phyloP scores from a whole-genome alignment of 2,329 filamentous ascomycete genomes.

The Rhynchosporium agropyri region DNA sequence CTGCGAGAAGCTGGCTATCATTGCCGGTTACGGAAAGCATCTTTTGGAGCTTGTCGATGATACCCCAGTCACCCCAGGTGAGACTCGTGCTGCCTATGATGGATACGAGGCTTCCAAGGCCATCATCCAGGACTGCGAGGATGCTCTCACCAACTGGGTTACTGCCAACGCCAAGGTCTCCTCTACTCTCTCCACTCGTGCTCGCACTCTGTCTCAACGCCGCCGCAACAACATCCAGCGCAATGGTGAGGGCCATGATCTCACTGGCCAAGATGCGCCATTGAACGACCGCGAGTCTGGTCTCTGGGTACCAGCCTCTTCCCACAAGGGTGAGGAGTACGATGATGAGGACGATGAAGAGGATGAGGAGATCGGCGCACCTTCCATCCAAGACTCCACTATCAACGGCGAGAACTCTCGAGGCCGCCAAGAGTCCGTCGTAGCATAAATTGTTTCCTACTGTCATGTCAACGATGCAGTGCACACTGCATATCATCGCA shows the following conservation, averaged over 20 bases:
- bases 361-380: slow-evolving; percentile 54
- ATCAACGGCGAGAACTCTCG: slow-evolving; percentile 58
- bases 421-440: slow-evolving; percentile 53
- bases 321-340: slow-evolving; percentile 60
- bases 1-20: slow-evolving; percentile 97
- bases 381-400: slow-evolving; percentile 54
- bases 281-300: slow-evolving; percentile 76
- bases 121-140: slow-evolving; percentile 99
- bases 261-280: slow-evolving; percentile 80
- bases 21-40: slow-evolving; percentile 97
- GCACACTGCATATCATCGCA: background rate
- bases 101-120: slow-evolving; percentile 98
- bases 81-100: slow-evolving; percentile 94
- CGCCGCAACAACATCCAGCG: slow-evolving; percentile 72
- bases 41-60: slow-evolving; percentile 96
- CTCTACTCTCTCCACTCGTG: slow-evolving; percentile 82
- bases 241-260: slow-evolving; percentile 73
- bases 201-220: slow-evolving; percentile 85
- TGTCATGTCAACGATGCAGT: slow-evolving; percentile 6
- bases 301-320: slow-evolving; percentile 76
- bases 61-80: slow-evolving; percentile 93
- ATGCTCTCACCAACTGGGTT: slow-evolving; percentile 97
- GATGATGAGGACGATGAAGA: slow-evolving; percentile 68
- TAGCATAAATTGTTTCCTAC: slow-evolving; percentile 29
- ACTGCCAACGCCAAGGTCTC: slow-evolving; percentile 84